Evolutionary conservation across 2,329 filamentous ascomycete species (phyloP), one percentile per base, ranked within the genome.

Genomic region (Fusarium staphyleae): DNA sequence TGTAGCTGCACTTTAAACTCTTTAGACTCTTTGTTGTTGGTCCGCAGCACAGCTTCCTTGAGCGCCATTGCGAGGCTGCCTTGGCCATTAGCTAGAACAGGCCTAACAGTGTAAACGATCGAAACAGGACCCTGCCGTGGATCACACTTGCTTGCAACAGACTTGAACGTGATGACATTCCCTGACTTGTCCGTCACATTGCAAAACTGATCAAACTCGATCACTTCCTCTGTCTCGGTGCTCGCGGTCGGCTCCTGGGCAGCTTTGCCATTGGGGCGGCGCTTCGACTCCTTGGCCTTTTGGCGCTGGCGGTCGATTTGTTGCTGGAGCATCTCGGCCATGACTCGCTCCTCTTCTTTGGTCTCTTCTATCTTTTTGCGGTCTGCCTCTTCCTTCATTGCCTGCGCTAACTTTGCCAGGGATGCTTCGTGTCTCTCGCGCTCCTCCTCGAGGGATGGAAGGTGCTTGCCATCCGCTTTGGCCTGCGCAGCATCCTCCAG

Each of bases 381-480:
- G 33, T 81, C 78, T 43, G 84, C 78, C 40, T 78, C 78, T 58
- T 80, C 77, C 55, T 77, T 79, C 55, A 84, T 78, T 68, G 80
- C 82, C 72, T 77, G 76, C 62, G 82, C 88, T 44, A 84, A 74
- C 66, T 81, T 80, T 37, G 85, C 85, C 22, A 90, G 78, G 18
- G 84, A 85, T 16, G 88, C 88, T 74, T 96, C 90, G 57, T 96
- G 91, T 12, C 86, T 86, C 22, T 89, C 91, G 32, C 93, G 85
- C 72, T 98, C 93, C 66, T 96, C 91, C 67, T 96, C 91, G 6
- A 98, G 79, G 26, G 91, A 96, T 1, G 91, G 92, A 13, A 96
- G 77, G 56, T 91, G 84, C 48, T 87, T 84, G 26, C 91, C 89
- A 48, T 87, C 84, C 40, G 89, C 87, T 63, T 89, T 89, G 22